A percentile compares a stretch with the other conserved stretches of the same genome.
Evolutionary conservation across 2,329 filamentous ascomycete genomes (phyloP).

Genomic region (Epichloe typhina): DNA sequence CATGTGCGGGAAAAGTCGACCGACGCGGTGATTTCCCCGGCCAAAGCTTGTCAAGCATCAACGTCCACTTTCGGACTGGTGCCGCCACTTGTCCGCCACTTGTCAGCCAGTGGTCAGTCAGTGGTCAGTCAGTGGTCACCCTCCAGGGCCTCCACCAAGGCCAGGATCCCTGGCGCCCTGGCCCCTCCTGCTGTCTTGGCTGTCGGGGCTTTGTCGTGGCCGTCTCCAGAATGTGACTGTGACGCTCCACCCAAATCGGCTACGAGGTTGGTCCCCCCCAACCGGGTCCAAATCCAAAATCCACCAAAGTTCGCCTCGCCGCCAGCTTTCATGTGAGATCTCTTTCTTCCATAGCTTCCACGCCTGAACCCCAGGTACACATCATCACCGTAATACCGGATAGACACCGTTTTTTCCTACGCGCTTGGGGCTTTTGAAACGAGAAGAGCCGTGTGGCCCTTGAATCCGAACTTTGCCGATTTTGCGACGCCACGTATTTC

Average conservation of each 20-base stretch:
- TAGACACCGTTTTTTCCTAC: background rate
- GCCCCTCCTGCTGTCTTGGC: background rate
- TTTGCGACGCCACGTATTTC: background rate
- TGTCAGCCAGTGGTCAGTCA: background rate
- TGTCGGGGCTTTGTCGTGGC: background rate
- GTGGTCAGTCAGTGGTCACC: too few species aligned
- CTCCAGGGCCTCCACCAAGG: background rate
- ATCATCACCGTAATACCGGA: background rate
- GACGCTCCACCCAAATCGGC: constrained; percentile 5
- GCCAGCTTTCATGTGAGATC: background rate
- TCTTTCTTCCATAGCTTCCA: background rate
- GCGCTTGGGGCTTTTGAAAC: background rate
- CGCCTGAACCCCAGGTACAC: background rate
- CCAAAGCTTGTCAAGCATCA: background rate
- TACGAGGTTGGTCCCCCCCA: background rate
- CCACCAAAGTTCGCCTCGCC: background rate
- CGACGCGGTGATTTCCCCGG: background rate
- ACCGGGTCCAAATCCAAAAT: background rate
- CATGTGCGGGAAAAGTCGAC: background rate
- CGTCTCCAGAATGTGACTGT: background rate
- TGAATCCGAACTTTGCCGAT: background rate
- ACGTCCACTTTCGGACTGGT: background rate
- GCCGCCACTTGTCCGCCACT: background rate
- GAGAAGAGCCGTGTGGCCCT: background rate
- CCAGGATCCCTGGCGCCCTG: background rate